Base-by-base conservation (phyloP, 2,329 filamentous ascomycete species). In the Diaporthe longicolla region DNA sequence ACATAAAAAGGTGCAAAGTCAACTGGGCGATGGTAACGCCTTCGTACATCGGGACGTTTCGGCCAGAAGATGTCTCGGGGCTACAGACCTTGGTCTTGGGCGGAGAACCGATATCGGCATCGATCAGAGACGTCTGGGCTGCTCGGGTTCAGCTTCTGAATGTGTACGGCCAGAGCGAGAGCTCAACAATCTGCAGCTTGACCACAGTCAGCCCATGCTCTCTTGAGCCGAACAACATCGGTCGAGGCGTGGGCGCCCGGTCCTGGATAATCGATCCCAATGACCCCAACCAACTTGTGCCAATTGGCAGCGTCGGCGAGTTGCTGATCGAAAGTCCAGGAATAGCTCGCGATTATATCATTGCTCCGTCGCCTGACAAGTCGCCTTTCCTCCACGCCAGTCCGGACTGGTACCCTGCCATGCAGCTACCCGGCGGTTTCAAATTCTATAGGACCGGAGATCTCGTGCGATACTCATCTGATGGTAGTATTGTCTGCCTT, bases 361-460 rank as follows among this genome's bases (percentile, higher is more conserved):
- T 21, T 24, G n/a, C 37, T 40, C 7, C 21, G 21, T 21, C 59
- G 15, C 24, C 21, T n/a, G 43, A 37, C 9, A 43, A 43, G 32
- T 21, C 32, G 35, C n/a, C 59, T 24, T 63, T 63, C 35, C 29
- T 63, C 9, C 59, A 21, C 11, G 35, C 35, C 45, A 48, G 45
- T 48, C 45, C 45, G 45, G 45, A 48, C 7, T 48, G 45, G 45
- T 48, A 48, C 45, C 45, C 17, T 48, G 45, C 45, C 45, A 48
- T 48, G 45, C 45, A 48, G 45, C 45, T 48, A 19, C 59, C 59
- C 26, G 59, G n/a, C 37, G 37, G 37, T 37, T 24, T 45, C 19
- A 43, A 45, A 86, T 3, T 70, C 37, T 70, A 92, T 78, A 89
- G 88, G 78, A 91, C 90, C 0, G 90, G 90, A 0, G 90, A 92